These are phyloP conservation scores for Microsporum canis DNA, from an alignment of 2,329 filamentous ascomycete species.

Conservation along the genomic window DNA sequence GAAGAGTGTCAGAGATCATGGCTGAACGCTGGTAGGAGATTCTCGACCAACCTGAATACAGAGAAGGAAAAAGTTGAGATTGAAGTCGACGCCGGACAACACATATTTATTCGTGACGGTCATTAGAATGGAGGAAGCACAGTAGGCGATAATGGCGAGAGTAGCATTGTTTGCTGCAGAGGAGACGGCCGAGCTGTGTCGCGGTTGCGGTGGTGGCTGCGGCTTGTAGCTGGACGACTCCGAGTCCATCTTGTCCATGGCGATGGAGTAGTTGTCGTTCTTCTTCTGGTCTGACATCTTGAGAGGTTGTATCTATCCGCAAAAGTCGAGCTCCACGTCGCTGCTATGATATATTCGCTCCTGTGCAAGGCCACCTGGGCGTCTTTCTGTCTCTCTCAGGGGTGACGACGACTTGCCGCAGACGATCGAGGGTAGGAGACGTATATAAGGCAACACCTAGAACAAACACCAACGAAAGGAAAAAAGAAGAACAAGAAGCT, in stretches of 20 bases:
- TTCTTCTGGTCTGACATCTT: slow-evolving; percentile 84
- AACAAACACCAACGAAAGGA: not conserved
- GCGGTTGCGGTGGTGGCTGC: slow-evolving; percentile 28
- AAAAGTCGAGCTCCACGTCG: not conserved
- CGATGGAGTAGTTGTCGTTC: slow-evolving; percentile 61
- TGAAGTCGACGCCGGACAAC: slow-evolving; percentile 80
- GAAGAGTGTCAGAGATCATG: not conserved
- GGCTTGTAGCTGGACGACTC: slow-evolving; percentile 38
- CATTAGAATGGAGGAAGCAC: slow-evolving; percentile 94
- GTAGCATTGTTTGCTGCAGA: slow-evolving; percentile 62
- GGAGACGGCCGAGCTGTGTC: slow-evolving; percentile 25
- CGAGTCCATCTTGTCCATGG: slow-evolving; percentile 52
- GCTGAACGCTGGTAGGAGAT: slow-evolving; percentile 19
- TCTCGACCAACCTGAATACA: slow-evolving; percentile 63
- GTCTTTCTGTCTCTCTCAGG: not conserved
- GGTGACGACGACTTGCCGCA: not conserved
- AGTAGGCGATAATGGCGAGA: slow-evolving; percentile 79
- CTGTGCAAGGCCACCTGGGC: not conserved
- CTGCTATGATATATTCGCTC: not conserved
- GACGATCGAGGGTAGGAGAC: not conserved
- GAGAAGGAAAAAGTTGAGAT: slow-evolving; percentile 92
- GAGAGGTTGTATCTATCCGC: slow-evolving; percentile 6
- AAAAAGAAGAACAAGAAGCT: not conserved
- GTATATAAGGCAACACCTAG: not conserved
- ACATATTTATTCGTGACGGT: slow-evolving; percentile 99